Percentiles rank a stretch among this genome's conserved stretches.
Conservation (phyloP, 2,329 filamentous ascomycete genomes). For the Neophaeococcomyces aloes region DNA sequence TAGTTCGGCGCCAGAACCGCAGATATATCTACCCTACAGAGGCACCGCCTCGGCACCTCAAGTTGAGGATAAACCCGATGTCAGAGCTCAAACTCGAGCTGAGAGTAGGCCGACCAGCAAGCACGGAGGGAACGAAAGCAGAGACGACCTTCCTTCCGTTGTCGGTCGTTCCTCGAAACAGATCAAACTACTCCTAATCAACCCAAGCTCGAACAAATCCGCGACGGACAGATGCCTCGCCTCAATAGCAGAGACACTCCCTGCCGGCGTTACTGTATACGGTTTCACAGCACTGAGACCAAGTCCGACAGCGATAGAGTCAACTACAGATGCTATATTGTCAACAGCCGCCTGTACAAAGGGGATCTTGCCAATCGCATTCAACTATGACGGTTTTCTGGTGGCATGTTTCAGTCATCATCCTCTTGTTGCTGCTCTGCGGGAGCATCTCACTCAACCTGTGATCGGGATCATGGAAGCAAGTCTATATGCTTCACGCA, state of each 20-base stretch:
- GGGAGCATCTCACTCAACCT: conserved; percentile 37
- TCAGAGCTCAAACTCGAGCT: no score
- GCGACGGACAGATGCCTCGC: conserved; percentile 41
- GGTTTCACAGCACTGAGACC: conserved; percentile 42
- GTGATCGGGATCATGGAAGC: conserved; percentile 45
- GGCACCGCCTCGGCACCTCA: no score
- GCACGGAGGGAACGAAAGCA: not conserved
- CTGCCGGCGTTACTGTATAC: conserved; percentile 37
- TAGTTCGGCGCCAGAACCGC: no score
- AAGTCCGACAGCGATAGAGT: conserved; percentile 43
- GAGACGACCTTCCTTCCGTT: conserved; percentile 2
- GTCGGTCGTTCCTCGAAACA: not conserved
- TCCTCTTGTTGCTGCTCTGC: conserved; percentile 36
- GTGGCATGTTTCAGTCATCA: conserved; percentile 43
- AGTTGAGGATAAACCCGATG: no score
- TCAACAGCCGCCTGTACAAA: conserved; percentile 40
- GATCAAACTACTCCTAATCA: conserved; percentile 35
- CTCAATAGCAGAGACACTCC: conserved; percentile 34
- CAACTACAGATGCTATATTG: conserved; percentile 40
- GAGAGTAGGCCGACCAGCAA: no score
- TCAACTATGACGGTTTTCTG: conserved; percentile 39
- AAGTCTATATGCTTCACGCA: conserved; percentile 39
- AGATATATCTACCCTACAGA: no score
- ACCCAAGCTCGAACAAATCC: conserved; percentile 38
- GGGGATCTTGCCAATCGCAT: conserved; percentile 31